Evolutionary conservation across 345 rosid genomes (phyloP).

Genomic region (Sonneratia alba): DNA sequence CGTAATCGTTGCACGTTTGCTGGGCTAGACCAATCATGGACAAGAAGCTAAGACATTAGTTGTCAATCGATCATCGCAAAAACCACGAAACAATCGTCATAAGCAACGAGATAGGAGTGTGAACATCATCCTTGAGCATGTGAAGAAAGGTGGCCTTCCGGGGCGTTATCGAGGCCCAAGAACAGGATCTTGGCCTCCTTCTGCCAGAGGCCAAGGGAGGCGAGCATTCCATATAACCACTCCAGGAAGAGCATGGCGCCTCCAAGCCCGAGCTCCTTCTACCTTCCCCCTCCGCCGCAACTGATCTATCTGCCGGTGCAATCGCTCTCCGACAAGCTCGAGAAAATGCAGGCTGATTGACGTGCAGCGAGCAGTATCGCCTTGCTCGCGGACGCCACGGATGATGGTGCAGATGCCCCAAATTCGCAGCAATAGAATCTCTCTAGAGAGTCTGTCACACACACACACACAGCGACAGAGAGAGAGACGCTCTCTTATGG

Average conservation of each 20-base stretch:
- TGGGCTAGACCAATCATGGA: neutral
- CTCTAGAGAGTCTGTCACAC: neutral
- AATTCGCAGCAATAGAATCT: neutral
- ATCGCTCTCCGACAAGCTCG: neutral
- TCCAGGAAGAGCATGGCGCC: slow-evolving; percentile 58
- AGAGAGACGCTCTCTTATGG: neutral
- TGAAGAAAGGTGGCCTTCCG: slow-evolving; percentile 90
- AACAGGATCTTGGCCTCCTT: slow-evolving; percentile 95
- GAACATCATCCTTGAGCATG: slow-evolving; percentile 90
- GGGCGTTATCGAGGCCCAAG: slow-evolving; percentile 85
- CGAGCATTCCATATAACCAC: slow-evolving; percentile 81
- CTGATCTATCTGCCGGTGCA: neutral
- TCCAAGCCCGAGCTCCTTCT: neutral
- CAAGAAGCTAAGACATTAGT: neutral
- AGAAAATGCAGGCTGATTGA: neutral
- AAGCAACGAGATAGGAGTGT: neutral
- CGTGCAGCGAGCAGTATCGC: neutral
- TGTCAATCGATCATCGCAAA: neutral
- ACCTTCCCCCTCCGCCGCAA: neutral
- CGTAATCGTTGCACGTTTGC: neutral
- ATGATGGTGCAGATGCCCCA: neutral
- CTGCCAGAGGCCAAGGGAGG: slow-evolving; percentile 85
- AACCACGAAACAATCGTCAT: neutral
- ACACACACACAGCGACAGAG: slow-evolving; percentile 4
- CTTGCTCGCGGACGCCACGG: neutral